Base-by-base conservation (phyloP, 139 green algal species). In the Chlamydomonas schloesseri region DNA sequence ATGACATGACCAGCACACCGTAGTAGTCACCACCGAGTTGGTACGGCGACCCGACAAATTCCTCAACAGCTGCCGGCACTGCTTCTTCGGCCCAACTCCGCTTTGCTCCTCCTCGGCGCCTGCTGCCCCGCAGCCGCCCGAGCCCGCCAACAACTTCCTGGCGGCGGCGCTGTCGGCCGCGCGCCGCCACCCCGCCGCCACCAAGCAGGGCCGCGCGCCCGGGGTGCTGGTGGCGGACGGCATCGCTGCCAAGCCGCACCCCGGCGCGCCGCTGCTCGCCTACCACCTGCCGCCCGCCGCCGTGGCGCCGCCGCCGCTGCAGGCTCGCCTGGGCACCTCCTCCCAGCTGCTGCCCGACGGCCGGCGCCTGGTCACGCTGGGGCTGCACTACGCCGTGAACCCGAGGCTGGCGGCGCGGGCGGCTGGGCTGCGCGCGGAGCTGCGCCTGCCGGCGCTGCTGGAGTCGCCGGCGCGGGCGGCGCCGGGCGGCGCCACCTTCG, bases 161-260 rank as follows among this genome's bases (percentile, higher is more conserved):
- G n/a, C 47, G 1, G 67, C 67, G 1, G 80, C 80, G 53, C 68
- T 86, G 31, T 26, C 33, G 50, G 3, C 68, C 80, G 50, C 50
- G 11, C 67, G 68, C 33, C 80, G 80, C 68, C 68, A 76, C 80
- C 80, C 80, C 17, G 80, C 34, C 50, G 64, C 46, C 80, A 71
- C 46, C 67, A 68, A 68, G 47, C 60, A 50, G 8, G 80, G 80
- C 47, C 50, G 31, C 6, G 10, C 8, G 6, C 26, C 10, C 13
- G 80, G 80, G 2, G 18, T 86, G 80, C 67, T 86, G 80, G 13
- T 76, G 33, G 80, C 67, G 11, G 80, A 86, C 68, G 80, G 67
- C 80, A 86, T 78, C 67, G 62, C 31, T n/a, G 42, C 78, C 42
- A 84, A 84, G 68, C 80, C 31, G 24, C 65, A 86, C 50, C 5